These are phyloP conservation scores for Graphium sp. DNA, from an alignment of 2,329 filamentous ascomycete species.

Conservation along the genomic window DNA sequence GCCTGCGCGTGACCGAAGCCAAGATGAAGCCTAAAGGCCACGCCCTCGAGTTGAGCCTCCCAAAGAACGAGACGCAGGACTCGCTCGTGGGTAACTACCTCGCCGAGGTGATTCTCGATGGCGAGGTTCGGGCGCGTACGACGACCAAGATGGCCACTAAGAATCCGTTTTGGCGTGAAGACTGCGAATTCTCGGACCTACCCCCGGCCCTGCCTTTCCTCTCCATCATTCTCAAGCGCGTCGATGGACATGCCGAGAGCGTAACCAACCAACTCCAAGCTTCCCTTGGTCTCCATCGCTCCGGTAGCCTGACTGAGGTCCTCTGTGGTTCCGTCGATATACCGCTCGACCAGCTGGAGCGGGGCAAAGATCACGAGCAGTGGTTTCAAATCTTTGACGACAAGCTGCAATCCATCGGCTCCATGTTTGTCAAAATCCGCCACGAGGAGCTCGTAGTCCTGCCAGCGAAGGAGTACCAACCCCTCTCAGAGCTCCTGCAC, in stretches of 20 bases:
- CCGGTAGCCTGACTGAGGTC: slow-evolving; percentile 27
- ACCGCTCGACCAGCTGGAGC: slow-evolving; percentile 60
- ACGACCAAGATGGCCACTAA: slow-evolving; percentile 53
- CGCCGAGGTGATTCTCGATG: slow-evolving; percentile 64
- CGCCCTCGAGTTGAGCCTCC: slow-evolving; percentile 8
- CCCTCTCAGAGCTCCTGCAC: slow-evolving; percentile 69
- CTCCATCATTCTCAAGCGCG: slow-evolving; percentile 54
- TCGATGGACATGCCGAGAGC: slow-evolving; percentile 31
- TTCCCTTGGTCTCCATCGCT: slow-evolving; percentile 22
- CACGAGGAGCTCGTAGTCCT: slow-evolving; percentile 85
- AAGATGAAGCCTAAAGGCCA: slow-evolving; percentile 29
- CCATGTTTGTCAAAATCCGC: slow-evolving; percentile 67
- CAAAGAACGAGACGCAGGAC: slow-evolving; percentile 7
- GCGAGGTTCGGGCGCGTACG: slow-evolving; percentile 62
- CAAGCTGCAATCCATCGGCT: slow-evolving; percentile 59
- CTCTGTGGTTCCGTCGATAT: slow-evolving; percentile 65
- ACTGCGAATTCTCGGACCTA: slow-evolving; percentile 60
- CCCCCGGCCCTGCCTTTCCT: slow-evolving; percentile 52
- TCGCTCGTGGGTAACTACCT: slow-evolving; percentile 51
- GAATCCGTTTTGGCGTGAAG: slow-evolving; percentile 70
- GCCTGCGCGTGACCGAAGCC: slow-evolving; percentile 42
- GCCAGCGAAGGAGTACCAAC: slow-evolving; percentile 69
- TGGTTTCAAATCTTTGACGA: slow-evolving; percentile 76
- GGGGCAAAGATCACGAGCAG: slow-evolving; percentile 64
- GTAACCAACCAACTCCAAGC: slow-evolving; percentile 25